Percentiles rank a stretch among this genome's conserved stretches.
Evolutionary conservation across 2,329 filamentous ascomycete species (phyloP).

Genomic region (Fusarium sp.): DNA sequence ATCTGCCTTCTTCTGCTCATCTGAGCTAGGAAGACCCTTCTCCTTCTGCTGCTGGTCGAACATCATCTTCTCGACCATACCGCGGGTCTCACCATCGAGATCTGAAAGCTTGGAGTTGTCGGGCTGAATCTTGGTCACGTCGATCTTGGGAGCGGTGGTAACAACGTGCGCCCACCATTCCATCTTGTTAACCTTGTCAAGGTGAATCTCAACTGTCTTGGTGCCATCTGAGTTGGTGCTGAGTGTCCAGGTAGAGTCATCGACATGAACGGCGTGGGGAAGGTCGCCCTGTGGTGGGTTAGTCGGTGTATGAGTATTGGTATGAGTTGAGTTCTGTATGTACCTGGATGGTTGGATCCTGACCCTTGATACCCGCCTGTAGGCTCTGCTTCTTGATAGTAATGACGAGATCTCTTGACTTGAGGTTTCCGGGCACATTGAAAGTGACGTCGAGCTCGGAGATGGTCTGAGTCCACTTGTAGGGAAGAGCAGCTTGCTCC

Average conservation of each 20-base stretch:
- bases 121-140: conserved; percentile 93
- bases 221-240: conserved; percentile 76
- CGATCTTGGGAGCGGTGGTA: conserved; percentile 87
- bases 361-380: conserved; percentile 86
- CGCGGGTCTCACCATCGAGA: conserved; percentile 91
- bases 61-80: conserved; percentile 99
- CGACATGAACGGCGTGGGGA: conserved; percentile 80
- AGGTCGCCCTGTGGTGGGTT: conserved; percentile 76
- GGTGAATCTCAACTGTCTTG: conserved; percentile 80
- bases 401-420: conserved; percentile 85
- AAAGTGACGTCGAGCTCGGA: conserved; percentile 85
- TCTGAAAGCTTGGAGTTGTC: conserved; percentile 93
- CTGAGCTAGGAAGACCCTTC: conserved; percentile 85
- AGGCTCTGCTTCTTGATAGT: conserved; percentile 84
- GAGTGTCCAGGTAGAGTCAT: conserved; percentile 96
- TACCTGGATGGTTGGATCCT: conserved; percentile 86
- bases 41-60: conserved; percentile 98
- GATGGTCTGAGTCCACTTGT: conserved; percentile 98
- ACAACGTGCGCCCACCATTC: conserved; percentile 98
- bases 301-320: not conserved
- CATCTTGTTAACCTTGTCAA: conserved; percentile 97
- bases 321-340: conserved; percentile 37
- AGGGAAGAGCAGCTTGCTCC: conserved; percentile 91
- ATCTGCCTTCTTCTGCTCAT: conserved; percentile 95
- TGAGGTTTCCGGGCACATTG: conserved; percentile 82